Percentiles rank a stretch among this genome's conserved stretches.
These are phyloP conservation scores for Penicillium egyptiacum DNA, from an alignment of 495 filamentous ascomycete species.

Conservation along the genomic window DNA sequence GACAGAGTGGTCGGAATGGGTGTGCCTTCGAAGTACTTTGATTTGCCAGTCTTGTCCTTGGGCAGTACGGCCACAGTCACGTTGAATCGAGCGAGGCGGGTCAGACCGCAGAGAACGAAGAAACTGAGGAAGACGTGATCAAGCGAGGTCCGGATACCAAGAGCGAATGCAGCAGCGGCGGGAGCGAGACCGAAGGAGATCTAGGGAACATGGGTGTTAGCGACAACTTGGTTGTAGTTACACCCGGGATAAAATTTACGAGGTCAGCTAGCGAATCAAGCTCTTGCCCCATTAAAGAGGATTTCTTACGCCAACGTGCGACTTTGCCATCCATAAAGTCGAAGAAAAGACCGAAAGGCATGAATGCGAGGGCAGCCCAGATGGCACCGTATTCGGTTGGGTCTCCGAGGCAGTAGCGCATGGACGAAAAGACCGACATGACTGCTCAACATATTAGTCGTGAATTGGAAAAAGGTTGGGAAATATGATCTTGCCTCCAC, in stretches of 20 bases:
- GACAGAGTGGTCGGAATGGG: conserved; percentile 88
- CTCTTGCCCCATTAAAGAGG: conserved; percentile 95
- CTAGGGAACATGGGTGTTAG: conserved; percentile 43
- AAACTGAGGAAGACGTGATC: conserved; percentile 84
- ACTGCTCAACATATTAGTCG: conserved; percentile 47
- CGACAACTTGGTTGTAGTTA: background rate
- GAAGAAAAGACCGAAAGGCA: conserved; percentile 95
- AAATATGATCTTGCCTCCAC: conserved; percentile 46
- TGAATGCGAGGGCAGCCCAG: conserved; percentile 80
- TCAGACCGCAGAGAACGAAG: conserved; percentile 94
- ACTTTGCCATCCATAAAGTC: conserved; percentile 98
- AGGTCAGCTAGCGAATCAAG: conserved; percentile 95
- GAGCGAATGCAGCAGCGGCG: conserved; percentile 79
- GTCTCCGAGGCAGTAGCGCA: conserved; percentile 87
- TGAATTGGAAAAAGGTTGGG: conserved; percentile 5
- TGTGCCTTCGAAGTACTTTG: conserved; percentile 92
- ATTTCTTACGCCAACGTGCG: conserved; percentile 92
- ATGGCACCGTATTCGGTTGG: conserved; percentile 63
- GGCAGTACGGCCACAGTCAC: conserved; percentile 85
- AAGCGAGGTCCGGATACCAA: conserved; percentile 81
- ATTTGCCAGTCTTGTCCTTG: conserved; percentile 89
- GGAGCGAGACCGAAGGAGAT: conserved; percentile 95
- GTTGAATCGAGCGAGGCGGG: conserved; percentile 94
- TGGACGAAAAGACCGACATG: conserved; percentile 92
- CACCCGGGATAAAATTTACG: conserved; percentile 51